A percentile compares a stretch with the other conserved stretches of the same genome.
phyloP scores from a whole-genome alignment of 176 grass and related monocot species.

The Zizania latifolia region DNA sequence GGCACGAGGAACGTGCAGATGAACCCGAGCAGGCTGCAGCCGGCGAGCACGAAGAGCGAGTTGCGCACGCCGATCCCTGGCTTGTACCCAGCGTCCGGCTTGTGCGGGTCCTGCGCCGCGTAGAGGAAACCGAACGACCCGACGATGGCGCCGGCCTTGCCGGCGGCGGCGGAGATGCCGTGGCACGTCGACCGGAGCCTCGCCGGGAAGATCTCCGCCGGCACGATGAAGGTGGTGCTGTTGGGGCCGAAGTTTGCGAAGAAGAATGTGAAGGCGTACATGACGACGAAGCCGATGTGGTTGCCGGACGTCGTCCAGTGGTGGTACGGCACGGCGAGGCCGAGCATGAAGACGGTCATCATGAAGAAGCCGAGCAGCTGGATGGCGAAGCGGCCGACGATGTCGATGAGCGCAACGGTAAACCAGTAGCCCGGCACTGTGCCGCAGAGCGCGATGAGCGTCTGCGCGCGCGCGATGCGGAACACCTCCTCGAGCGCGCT shows the following conservation, averaged over 20 bases:
- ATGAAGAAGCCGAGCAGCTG: slow-evolving; percentile 55
- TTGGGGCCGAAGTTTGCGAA: slow-evolving; percentile 50
- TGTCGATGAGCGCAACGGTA: slow-evolving; percentile 67
- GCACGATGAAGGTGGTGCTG: slow-evolving; percentile 46
- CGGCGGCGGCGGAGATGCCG: slow-evolving; percentile 51
- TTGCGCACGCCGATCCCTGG: slow-evolving; percentile 42
- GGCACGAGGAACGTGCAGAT: slow-evolving; percentile 46
- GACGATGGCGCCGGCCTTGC: slow-evolving; percentile 59
- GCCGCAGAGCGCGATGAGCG: slow-evolving; percentile 61
- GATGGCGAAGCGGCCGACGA: slow-evolving; percentile 50
- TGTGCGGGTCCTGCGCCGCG: slow-evolving; percentile 40
- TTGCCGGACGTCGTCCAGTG: slow-evolving; percentile 55
- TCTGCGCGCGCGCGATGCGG: slow-evolving; percentile 43
- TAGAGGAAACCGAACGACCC: slow-evolving; percentile 59
- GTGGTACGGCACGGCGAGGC: slow-evolving; percentile 52
- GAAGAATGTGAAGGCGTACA: slow-evolving; percentile 68
- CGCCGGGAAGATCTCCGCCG: slow-evolving; percentile 59
- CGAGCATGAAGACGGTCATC: slow-evolving; percentile 76
- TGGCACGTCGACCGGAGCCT: slow-evolving; percentile 59
- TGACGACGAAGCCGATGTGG: slow-evolving; percentile 51
- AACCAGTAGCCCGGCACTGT: slow-evolving; percentile 79
- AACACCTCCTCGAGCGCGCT: slow-evolving; percentile 58
- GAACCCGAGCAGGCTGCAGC: slow-evolving; percentile 29
- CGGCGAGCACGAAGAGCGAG: slow-evolving; percentile 42
- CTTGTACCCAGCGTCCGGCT: slow-evolving; percentile 37